Base-by-base conservation (phyloP, 1,284 basidiomycete genomes). In the Violaceomyces palustris region DNA sequence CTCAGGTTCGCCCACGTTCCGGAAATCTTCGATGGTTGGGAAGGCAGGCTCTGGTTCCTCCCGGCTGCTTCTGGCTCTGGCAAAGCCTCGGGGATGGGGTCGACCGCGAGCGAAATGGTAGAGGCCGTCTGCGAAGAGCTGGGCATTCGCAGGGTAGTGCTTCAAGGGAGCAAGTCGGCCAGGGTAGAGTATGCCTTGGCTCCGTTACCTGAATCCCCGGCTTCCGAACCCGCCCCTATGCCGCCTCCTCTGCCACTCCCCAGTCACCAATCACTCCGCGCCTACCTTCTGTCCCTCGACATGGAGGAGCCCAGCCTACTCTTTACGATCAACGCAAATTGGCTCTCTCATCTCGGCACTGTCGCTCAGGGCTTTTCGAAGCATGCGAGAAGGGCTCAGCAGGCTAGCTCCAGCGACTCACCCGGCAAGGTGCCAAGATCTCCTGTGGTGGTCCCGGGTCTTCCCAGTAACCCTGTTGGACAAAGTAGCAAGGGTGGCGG, bases 1-100 rank as follows among this genome's bases (percentile, higher is more conserved):
- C 64, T 85, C 28, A 73, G 78, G 0, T 87, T 88, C 69, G 73
- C 79, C 31, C 83, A 86, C 42, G 81, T 89, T 17, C 86, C 85
- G 1, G 85, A 87, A 69, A 81, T 89, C 45, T 81, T 84, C 46
- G 87, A 88, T 64, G 64, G 64, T 17, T 63, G 58, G 59, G 48
- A 59, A 11, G 42, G 42, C 17, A 27, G 54, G 17, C 38, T 49
- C 6, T 45, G 49, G 42, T 66, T 51, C 37, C 42, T 66, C 5
- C 63, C 63, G n/a, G 60, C 61, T 15, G 29, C 29, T 30, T 28
- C 38, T 14, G 56, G 51, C 8, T 12, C 15, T n/a, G 14, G 35
- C n/a, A 8, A 23, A 11, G 51, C 58, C 17, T 41, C 35, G 2
- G 59, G 59, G 10, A 18, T 31, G 11, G 59, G 61, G 8, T 44